Evolutionary conservation across 768 basidiomycete genomes (phyloP).

Genomic region (Kwoniella dejecticola): DNA sequence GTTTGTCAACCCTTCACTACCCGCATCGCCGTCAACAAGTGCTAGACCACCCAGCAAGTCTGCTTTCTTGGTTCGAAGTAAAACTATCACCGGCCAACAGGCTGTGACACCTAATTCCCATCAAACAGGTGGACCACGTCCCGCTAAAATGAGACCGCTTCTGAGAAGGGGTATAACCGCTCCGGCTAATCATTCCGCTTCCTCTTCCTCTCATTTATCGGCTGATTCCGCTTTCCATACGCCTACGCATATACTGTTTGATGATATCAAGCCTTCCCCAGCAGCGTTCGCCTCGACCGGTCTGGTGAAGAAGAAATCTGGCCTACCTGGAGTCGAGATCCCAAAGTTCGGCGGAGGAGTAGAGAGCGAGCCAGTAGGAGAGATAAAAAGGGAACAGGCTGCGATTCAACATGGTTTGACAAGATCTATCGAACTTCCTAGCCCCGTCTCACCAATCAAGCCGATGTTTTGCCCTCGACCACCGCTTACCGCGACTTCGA

Average conservation of each 20-base stretch:
- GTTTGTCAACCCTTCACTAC: slow-evolving; percentile 10
- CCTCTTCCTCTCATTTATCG: slow-evolving; percentile 11
- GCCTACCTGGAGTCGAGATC: slow-evolving; percentile 27
- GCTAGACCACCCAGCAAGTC: slow-evolving; percentile 5
- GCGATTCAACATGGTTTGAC: slow-evolving; percentile 12
- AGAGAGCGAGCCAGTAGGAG: slow-evolving; percentile 24
- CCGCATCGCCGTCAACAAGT: background rate
- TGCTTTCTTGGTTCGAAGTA: slow-evolving; percentile 20
- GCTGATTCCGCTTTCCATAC: slow-evolving; percentile 24
- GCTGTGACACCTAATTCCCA: background rate
- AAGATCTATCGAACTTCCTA: slow-evolving; percentile 9
- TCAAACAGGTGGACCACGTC: background rate
- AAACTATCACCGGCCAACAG: slow-evolving; percentile 13
- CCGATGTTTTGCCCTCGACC: slow-evolving; percentile 9
- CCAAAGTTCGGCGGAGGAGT: slow-evolving; percentile 29
- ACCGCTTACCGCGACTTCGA: slow-evolving; percentile 16
- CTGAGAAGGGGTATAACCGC: slow-evolving; percentile 49
- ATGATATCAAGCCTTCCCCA: slow-evolving; percentile 47
- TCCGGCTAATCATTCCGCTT: slow-evolving; percentile 15
- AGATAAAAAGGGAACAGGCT: slow-evolving; percentile 21
- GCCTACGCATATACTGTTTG: slow-evolving; percentile 39
- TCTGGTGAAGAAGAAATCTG: slow-evolving; percentile 55
- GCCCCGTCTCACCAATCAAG: slow-evolving; percentile 31
- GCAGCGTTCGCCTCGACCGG: slow-evolving; percentile 58
- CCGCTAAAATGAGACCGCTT: slow-evolving; percentile 21